These are phyloP conservation scores for Phytophthora uliginosa DNA, from an alignment of 352 stramenopile genomes.

Conservation along the genomic window DNA sequence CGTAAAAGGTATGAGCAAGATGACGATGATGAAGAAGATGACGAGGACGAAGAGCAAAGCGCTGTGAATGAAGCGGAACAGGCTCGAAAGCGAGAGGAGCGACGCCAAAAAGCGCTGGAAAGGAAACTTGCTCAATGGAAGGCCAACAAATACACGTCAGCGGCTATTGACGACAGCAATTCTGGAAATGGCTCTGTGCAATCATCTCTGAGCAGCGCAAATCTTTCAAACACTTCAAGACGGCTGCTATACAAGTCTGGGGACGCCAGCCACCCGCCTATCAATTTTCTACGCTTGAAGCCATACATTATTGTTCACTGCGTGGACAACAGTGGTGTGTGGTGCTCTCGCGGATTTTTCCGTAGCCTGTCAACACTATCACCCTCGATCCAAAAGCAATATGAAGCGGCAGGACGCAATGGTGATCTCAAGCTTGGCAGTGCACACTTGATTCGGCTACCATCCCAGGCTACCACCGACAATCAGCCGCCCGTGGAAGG, in stretches of 20 bases:
- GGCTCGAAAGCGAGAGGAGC: constrained; percentile 50
- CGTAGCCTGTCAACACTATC: constrained; percentile 65
- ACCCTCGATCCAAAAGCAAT: constrained; percentile 63
- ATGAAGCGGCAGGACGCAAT: constrained; percentile 65
- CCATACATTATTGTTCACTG: constrained; percentile 77
- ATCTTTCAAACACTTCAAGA: constrained; percentile 8
- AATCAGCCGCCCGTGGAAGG: constrained; percentile 24
- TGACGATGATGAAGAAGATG: constrained; percentile 40
- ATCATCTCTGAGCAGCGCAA: constrained; percentile 13
- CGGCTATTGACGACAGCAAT: constrained; percentile 34
- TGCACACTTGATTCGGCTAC: constrained; percentile 69
- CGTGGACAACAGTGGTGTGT: constrained; percentile 80
- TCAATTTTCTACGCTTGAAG: constrained; percentile 22
- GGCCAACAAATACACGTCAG: constrained; percentile 72
- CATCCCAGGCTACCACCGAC: constrained; percentile 15
- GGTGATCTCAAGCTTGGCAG: constrained; percentile 79
- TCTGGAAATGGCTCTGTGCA: not conserved
- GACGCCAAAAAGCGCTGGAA: constrained; percentile 47
- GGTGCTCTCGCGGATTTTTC: constrained; percentile 83
- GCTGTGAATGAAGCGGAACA: constrained; percentile 56
- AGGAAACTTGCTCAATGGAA: constrained; percentile 69
- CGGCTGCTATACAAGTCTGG: constrained; percentile 63
- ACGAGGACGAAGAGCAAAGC: constrained; percentile 39
- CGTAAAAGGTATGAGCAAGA: constrained; percentile 52
- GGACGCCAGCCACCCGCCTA: constrained; percentile 61